Conservation (phyloP, 768 basidiomycete species). For the Kwoniella bestiolae region DNA sequence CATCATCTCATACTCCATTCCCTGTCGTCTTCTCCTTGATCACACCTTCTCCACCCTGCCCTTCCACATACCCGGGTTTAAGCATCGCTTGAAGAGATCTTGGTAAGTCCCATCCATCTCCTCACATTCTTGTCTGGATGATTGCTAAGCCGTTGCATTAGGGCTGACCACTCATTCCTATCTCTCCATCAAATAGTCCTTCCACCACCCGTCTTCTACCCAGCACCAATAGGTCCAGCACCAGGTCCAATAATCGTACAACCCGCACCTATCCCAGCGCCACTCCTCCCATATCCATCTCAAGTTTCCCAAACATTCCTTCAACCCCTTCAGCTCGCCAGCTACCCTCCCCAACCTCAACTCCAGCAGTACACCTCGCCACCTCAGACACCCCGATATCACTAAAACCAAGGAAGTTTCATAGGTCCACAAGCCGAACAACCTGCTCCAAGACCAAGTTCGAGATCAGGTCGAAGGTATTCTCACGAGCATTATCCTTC, state of each 20-base stretch:
- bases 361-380: neutral
- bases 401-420: constrained; percentile 4
- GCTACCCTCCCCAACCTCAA: constrained; percentile 10
- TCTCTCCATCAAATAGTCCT: constrained; percentile 1
- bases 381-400: neutral
- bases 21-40: neutral
- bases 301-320: neutral
- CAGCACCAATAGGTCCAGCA: neutral
- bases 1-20: too few species aligned
- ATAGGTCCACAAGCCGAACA: constrained; percentile 7
- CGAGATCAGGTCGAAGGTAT: neutral
- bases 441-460: constrained; percentile 4
- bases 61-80: neutral
- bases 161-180: neutral
- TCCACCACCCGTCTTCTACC: constrained; percentile 11
- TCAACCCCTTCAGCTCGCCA: neutral
- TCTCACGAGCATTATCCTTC: constrained; percentile 1
- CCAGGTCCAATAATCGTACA: constrained; percentile 7
- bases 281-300: constrained; percentile 20
- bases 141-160: neutral
- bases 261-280: constrained; percentile 10
- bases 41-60: neutral
- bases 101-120: neutral
- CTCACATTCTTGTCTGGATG: neutral
- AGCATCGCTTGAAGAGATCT: neutral